Conservation (phyloP, 1,139 yeast species). For the Zygotorulaspora mrakii region DNA sequence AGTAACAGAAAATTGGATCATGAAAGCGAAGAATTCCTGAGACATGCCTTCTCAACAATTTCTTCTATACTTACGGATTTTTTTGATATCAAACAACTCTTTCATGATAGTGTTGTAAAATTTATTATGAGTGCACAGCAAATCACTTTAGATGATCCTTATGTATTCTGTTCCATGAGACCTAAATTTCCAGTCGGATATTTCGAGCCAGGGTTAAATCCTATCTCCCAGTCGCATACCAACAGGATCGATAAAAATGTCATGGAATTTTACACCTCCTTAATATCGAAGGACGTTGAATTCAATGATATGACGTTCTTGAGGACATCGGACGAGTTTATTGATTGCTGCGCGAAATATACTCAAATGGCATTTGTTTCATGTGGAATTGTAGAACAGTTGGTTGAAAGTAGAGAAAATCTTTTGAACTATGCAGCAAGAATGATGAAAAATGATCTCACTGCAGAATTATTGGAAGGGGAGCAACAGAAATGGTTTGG, state of each 20-base stretch:
- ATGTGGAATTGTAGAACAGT: constrained; percentile 48
- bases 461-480: constrained; percentile 55
- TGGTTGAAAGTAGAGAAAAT: constrained; percentile 67
- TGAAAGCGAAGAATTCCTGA: constrained; percentile 34
- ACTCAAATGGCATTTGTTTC: constrained; percentile 45
- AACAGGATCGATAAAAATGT: constrained; percentile 47
- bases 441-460: constrained; percentile 70
- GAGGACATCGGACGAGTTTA: constrained; percentile 48
- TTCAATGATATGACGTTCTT: constrained; percentile 47
- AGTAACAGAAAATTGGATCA: constrained; percentile 20
- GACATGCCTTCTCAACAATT: constrained; percentile 31
- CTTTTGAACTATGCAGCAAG: constrained; percentile 69
- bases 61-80: constrained; percentile 59
- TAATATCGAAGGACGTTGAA: constrained; percentile 46
- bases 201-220: constrained; percentile 40
- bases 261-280: constrained; percentile 43
- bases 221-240: constrained; percentile 30
- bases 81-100: constrained; percentile 66
- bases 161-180: constrained; percentile 59
- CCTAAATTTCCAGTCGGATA: constrained; percentile 42
- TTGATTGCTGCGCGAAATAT: constrained; percentile 46
- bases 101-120: constrained; percentile 60
- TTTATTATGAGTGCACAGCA: constrained; percentile 68
- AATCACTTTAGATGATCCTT: constrained; percentile 69
- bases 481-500: constrained; percentile 42